Conservation (phyloP, 768 basidiomycete species). For the Mycena vitilis region DNA sequence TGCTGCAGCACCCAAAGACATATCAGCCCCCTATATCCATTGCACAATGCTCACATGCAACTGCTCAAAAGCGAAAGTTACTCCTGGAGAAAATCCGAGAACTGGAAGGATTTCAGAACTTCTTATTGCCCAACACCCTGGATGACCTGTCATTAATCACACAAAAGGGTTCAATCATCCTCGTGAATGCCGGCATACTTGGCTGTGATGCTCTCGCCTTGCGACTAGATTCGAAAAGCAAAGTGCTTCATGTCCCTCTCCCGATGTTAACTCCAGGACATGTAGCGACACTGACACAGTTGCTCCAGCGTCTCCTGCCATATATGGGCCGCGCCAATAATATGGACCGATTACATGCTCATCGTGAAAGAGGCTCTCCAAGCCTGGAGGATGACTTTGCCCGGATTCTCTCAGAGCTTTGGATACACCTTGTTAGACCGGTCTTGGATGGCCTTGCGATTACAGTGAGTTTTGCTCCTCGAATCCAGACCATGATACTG, state of each 20-base stretch:
- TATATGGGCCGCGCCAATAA: background rate
- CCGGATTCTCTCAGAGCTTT: background rate
- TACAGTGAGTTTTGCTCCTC: background rate
- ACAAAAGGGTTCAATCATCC: background rate
- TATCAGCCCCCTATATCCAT: background rate
- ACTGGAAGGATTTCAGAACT: background rate
- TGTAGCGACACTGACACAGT: background rate
- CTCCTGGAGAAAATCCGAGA: background rate
- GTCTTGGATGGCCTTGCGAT: background rate
- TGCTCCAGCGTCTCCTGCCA: background rate
- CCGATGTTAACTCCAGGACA: background rate
- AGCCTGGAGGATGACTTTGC: background rate
- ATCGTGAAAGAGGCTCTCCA: background rate
- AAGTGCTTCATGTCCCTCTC: background rate
- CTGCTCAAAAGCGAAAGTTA: background rate
- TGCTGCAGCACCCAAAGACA: background rate
- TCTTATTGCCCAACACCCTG: background rate
- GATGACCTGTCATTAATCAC: background rate
- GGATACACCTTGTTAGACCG: background rate
- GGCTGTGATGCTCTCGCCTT: background rate
- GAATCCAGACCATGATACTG: background rate
- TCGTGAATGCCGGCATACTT: background rate
- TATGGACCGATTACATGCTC: background rate
- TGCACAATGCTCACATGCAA: background rate
- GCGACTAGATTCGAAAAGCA: background rate